Conservation (phyloP, 2,329 filamentous ascomycete genomes). For the Pestalotiopsis sp. region DNA sequence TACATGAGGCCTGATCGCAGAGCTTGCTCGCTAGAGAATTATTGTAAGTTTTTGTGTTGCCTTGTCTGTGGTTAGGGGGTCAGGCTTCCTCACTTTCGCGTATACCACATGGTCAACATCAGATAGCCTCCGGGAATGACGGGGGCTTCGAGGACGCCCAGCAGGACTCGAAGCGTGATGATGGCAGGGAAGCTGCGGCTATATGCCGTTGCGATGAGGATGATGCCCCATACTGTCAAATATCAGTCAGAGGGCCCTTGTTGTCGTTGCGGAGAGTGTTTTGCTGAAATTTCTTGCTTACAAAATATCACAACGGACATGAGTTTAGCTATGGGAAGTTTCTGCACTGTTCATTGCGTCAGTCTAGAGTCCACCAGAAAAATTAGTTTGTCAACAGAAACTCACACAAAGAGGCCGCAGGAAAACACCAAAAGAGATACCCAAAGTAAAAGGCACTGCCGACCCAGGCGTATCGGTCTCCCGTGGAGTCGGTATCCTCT, state of each 20-base stretch:
- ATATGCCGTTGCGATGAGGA: slow-evolving; percentile 13
- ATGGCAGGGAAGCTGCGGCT: slow-evolving; percentile 10
- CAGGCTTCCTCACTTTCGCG: slow-evolving; percentile 7
- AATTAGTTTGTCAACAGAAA: background rate
- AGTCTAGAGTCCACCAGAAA: no score
- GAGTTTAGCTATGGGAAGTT: slow-evolving; percentile 13
- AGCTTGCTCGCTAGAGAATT: slow-evolving; percentile 9
- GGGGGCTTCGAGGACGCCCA: slow-evolving; percentile 3
- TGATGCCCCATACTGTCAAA: slow-evolving; percentile 15
- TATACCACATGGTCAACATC: slow-evolving; percentile 16
- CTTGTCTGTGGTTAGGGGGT: background rate
- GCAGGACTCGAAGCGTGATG: slow-evolving; percentile 10
- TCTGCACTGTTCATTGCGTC: background rate
- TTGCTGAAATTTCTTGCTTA: background rate
- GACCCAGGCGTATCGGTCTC: slow-evolving; percentile 12
- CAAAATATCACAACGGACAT: slow-evolving; percentile 14
- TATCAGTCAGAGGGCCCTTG: background rate
- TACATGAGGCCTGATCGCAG: slow-evolving; percentile 15
- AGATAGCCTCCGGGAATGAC: slow-evolving; percentile 15
- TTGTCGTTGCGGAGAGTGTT: no score
- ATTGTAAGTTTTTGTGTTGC: background rate
- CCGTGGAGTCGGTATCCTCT: slow-evolving; percentile 13
- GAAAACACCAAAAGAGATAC: slow-evolving; percentile 16
- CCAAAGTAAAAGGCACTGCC: slow-evolving; percentile 17
- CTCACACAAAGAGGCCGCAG: slow-evolving; percentile 9